These are phyloP conservation scores for Candida taoyuanica DNA, from an alignment of 805 yeast genomes.

Conservation along the genomic window DNA sequence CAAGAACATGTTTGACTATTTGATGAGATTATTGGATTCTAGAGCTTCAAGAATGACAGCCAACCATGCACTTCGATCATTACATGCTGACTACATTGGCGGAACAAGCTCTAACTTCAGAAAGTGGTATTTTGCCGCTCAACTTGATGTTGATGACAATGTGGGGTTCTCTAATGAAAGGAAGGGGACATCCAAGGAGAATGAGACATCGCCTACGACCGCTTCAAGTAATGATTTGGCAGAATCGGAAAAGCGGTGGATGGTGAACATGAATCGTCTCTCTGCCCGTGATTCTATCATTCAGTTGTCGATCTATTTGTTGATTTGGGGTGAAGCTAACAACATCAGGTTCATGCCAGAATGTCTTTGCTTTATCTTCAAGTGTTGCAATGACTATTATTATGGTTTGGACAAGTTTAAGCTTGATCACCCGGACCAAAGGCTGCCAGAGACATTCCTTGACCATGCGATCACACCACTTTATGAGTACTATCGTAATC, in stretches of 20 bases:
- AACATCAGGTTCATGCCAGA: slow-evolving; percentile 87
- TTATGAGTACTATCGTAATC: slow-evolving; percentile 55
- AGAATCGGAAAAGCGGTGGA: slow-evolving; percentile 49
- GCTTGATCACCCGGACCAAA: slow-evolving; percentile 28
- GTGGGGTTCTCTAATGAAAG: slow-evolving; percentile 32
- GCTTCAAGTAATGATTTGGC: slow-evolving; percentile 25
- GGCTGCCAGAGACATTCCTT: slow-evolving; percentile 38
- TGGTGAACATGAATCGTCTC: slow-evolving; percentile 42
- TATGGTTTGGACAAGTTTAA: slow-evolving; percentile 40
- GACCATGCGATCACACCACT: slow-evolving; percentile 74
- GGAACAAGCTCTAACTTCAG: slow-evolving; percentile 64
- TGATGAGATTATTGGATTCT: slow-evolving; percentile 60
- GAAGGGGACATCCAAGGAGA: slow-evolving; percentile 1
- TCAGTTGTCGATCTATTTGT: slow-evolving; percentile 64
- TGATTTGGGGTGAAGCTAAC: slow-evolving; percentile 90
- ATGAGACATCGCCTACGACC: not conserved
- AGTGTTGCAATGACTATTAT: slow-evolving; percentile 69
- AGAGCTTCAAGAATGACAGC: slow-evolving; percentile 64
- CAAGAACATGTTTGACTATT: slow-evolving; percentile 61
- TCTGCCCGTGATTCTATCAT: slow-evolving; percentile 49
- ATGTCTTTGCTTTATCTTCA: slow-evolving; percentile 77
- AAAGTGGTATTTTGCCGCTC: slow-evolving; percentile 76
- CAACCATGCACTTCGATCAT: slow-evolving; percentile 46
- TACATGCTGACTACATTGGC: slow-evolving; percentile 74
- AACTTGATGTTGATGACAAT: slow-evolving; percentile 55